phyloP scores from a whole-genome alignment of 1,139 yeast genomes.

The Kazachstania sp. region DNA sequence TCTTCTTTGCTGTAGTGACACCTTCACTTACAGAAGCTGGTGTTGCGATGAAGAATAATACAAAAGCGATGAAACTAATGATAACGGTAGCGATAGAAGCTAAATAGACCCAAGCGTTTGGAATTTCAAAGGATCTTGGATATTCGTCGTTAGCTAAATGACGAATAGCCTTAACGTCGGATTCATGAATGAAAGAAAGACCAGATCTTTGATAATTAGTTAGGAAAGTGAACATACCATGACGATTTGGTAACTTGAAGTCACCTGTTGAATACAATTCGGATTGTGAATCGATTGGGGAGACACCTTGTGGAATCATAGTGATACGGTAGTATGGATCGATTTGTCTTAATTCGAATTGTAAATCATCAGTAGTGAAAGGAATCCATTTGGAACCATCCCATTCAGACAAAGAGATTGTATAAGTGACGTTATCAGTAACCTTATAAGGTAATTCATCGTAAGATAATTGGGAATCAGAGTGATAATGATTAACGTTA shows the following conservation, averaged over 20 bases:
- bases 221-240: conserved; percentile 88
- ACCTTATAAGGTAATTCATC: conserved; percentile 54
- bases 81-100: conserved; percentile 64
- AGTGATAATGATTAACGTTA: conserved; percentile 40
- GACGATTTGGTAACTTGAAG: conserved; percentile 86
- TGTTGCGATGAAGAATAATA: conserved; percentile 44
- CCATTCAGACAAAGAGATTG: conserved; percentile 63
- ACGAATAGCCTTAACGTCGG: conserved; percentile 72
- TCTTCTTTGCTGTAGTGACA: conserved; percentile 18
- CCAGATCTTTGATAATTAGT: conserved; percentile 81
- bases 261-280: conserved; percentile 40
- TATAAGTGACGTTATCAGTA: conserved; percentile 57
- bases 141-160: conserved; percentile 95
- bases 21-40: conserved; percentile 9
- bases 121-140: conserved; percentile 85
- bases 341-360: conserved; percentile 79
- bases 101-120: conserved; percentile 88
- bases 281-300: conserved; percentile 20
- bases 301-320: conserved; percentile 34
- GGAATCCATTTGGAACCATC: conserved; percentile 59
- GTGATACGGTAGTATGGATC: conserved; percentile 89
- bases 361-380: conserved; percentile 50
- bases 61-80: conserved; percentile 66
- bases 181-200: conserved; percentile 54
- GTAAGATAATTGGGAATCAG: conserved; percentile 35